Percentiles rank a stretch among this genome's conserved stretches.
Evolutionary conservation across 176 grass and related monocot species (phyloP).

Genomic region (Neostapfia colusana): DNA sequence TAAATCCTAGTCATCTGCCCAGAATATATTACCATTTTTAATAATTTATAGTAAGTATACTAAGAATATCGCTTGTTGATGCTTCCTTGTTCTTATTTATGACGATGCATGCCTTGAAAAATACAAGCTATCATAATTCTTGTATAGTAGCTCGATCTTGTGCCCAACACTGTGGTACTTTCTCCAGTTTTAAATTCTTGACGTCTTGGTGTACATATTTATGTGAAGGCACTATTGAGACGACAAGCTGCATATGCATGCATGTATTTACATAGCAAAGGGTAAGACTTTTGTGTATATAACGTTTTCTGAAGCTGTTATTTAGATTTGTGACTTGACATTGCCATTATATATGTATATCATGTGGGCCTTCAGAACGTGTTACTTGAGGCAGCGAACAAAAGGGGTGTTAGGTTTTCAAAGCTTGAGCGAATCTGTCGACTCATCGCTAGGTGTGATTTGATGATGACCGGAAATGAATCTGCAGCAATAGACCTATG

Average conservation of each 20-base stretch:
- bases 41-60: too few species aligned
- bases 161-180: background rate
- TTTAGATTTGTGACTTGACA: background rate
- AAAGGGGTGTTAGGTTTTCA: conserved; percentile 1
- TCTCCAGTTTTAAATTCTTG: too few species aligned
- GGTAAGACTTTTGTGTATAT: background rate
- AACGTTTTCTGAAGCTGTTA: too few species aligned
- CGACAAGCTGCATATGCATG: background rate
- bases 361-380: background rate
- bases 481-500: background rate
- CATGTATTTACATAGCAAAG: background rate
- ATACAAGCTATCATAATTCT: background rate
- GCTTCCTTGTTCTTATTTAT: background rate
- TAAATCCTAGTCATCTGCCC: background rate
- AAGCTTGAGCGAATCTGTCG: conserved; percentile 17
- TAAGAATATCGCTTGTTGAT: too few species aligned
- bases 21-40: too few species aligned
- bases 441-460: background rate
- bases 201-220: too few species aligned
- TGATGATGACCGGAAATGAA: background rate
- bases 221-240: background rate
- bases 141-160: too few species aligned
- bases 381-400: background rate
- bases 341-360: background rate
- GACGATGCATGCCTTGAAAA: background rate